These are phyloP conservation scores for Plasmodium coatneyi DNA, from an alignment of 169 alveolate species.

Conservation along the genomic window DNA sequence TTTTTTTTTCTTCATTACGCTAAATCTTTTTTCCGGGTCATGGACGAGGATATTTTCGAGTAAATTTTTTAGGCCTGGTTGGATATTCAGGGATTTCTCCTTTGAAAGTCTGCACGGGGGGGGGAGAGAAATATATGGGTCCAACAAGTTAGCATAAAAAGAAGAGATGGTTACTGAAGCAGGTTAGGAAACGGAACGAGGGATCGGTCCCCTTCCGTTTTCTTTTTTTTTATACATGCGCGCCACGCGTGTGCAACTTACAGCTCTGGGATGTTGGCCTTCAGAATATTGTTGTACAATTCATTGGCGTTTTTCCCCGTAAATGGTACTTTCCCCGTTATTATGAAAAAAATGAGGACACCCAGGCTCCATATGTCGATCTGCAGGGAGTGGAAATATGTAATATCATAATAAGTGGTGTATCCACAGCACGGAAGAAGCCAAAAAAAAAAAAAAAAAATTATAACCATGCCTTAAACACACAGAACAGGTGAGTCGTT, in stretches of 20 bases:
- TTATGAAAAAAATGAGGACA: conserved; percentile 77
- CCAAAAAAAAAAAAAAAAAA: background rate
- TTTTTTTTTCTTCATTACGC: conserved; percentile 18
- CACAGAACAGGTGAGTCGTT: background rate
- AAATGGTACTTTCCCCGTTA: conserved; percentile 81
- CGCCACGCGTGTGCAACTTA: background rate
- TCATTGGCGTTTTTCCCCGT: conserved; percentile 74
- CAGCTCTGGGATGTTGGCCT: conserved; percentile 67
- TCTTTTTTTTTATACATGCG: background rate
- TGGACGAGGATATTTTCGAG: conserved; percentile 64
- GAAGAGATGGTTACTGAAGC: background rate
- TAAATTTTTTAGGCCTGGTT: conserved; percentile 66
- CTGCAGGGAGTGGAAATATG: background rate
- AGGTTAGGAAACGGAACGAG: background rate
- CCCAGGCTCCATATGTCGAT: conserved; percentile 82
- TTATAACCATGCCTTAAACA: background rate
- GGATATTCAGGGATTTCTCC: conserved; percentile 55
- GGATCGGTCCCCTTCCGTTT: background rate
- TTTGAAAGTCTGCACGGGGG: conserved; percentile 28
- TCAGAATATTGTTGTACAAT: conserved; percentile 55
- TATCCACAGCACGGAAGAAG: background rate
- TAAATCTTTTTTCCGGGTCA: conserved; percentile 73
- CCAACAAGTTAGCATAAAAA: background rate
- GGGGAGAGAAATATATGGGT: background rate
- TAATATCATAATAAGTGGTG: too few relatives aligned